Evolutionary conservation across 805 yeast species (phyloP).

Genomic region (Candida pini): DNA sequence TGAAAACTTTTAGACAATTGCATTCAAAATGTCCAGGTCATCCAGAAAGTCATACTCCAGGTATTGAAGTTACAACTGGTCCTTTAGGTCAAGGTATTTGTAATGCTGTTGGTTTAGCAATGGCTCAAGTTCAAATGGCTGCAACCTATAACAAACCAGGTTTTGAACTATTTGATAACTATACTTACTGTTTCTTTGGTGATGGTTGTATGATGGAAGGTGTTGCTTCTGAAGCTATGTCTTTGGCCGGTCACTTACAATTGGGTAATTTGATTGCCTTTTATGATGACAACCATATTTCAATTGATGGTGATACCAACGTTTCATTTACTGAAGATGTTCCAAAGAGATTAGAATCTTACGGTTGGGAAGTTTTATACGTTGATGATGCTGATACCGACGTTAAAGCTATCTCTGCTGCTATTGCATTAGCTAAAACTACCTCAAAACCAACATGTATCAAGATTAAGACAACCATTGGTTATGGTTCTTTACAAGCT

Average conservation of each 20-base stretch:
- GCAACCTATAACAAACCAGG: slow-evolving; percentile 92
- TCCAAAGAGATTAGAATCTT: slow-evolving; percentile 73
- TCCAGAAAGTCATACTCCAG: slow-evolving; percentile 89
- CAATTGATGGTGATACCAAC: slow-evolving; percentile 90
- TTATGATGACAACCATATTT: slow-evolving; percentile 95
- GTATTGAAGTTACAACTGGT: slow-evolving; percentile 97
- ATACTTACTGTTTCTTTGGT: slow-evolving; percentile 80
- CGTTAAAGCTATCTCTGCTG: slow-evolving; percentile 57
- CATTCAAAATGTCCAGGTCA: slow-evolving; percentile 95
- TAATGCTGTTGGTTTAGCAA: slow-evolving; percentile 94
- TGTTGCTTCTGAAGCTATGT: slow-evolving; percentile 88
- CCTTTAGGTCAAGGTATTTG: slow-evolving; percentile 98
- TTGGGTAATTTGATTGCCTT: slow-evolving; percentile 89
- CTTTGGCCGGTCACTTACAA: slow-evolving; percentile 94
- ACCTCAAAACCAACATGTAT: slow-evolving; percentile 86
- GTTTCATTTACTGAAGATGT: slow-evolving; percentile 95
- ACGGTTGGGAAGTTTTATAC: slow-evolving; percentile 86
- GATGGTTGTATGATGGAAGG: slow-evolving; percentile 99
- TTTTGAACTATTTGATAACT: slow-evolving; percentile 63
- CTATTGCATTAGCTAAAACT: slow-evolving; percentile 77
- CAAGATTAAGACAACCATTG: slow-evolving; percentile 86
- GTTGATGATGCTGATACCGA: slow-evolving; percentile 81
- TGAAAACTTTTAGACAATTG: slow-evolving; percentile 85
- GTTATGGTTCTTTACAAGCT: slow-evolving; percentile 79
- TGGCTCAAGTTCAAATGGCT: slow-evolving; percentile 88